phyloP scores from a whole-genome alignment of 495 filamentous ascomycete species.

The Aspergillus sclerotiicarbonarius region DNA sequence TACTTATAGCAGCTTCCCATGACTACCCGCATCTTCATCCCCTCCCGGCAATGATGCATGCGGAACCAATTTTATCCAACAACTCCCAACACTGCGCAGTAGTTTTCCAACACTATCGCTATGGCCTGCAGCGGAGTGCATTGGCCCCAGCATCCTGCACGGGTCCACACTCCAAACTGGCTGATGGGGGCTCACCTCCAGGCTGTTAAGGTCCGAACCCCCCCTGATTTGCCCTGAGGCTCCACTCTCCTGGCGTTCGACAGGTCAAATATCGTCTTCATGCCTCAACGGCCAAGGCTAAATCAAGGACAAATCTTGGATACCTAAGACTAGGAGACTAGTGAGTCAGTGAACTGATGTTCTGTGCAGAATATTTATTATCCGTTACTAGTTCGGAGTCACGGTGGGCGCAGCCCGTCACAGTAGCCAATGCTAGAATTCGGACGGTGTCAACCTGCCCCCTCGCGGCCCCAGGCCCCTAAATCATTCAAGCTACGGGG shows the following conservation, averaged over 20 bases:
- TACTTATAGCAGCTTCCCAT: not conserved
- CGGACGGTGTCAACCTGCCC: not conserved
- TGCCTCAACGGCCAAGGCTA: not conserved
- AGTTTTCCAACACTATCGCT: not conserved
- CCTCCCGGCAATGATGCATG: not conserved
- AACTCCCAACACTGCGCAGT: not conserved
- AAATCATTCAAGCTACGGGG: not conserved
- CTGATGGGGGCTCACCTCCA: not conserved
- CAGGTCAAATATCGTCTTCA: conserved; percentile 1
- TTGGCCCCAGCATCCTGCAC: not conserved
- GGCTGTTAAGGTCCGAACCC: not conserved
- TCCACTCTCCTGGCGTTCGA: conserved; percentile 3
- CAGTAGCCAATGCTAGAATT: no score
- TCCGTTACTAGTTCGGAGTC: not conserved
- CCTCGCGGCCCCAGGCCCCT: not conserved
- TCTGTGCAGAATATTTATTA: not conserved
- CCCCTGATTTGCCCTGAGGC: not conserved
- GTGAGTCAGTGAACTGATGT: not conserved
- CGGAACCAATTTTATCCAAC: not conserved
- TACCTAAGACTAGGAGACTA: not conserved
- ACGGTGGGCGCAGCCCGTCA: no score
- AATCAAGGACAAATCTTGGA: not conserved
- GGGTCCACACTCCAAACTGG: no score
- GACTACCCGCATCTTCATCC: not conserved
- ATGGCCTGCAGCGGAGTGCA: not conserved